These are phyloP conservation scores for Botryotinia globosa DNA, from an alignment of 2,329 filamentous ascomycete species.

Conservation along the genomic window DNA sequence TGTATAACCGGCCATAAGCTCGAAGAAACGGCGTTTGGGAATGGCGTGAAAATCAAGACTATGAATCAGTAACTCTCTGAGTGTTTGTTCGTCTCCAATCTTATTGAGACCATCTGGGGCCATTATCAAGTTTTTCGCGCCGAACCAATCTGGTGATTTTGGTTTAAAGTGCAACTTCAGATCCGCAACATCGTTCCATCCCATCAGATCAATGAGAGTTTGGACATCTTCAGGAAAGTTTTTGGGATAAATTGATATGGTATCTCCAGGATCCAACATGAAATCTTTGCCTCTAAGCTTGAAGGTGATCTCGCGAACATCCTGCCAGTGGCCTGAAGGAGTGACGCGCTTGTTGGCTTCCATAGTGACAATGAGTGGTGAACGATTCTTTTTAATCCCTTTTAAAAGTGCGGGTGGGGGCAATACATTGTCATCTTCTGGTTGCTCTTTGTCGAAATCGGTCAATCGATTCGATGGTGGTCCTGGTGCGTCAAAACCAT, in stretches of 20 bases:
- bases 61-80: slow-evolving; percentile 74
- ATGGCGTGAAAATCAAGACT: slow-evolving; percentile 89
- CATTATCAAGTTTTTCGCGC: slow-evolving; percentile 37
- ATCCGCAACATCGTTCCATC: slow-evolving; percentile 74
- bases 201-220: slow-evolving; percentile 72
- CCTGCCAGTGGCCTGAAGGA: slow-evolving; percentile 79
- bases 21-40: slow-evolving; percentile 82
- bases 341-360: slow-evolving; percentile 71
- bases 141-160: slow-evolving; percentile 23
- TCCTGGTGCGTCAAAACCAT: not conserved
- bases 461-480: slow-evolving; percentile 1
- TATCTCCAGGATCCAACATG: slow-evolving; percentile 66
- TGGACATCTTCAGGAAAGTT: slow-evolving; percentile 83
- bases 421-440: slow-evolving; percentile 1
- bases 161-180: slow-evolving; percentile 55
- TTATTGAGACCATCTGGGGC: slow-evolving; percentile 39
- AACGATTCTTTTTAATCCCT: not conserved
- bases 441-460: not conserved
- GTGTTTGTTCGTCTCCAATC: slow-evolving; percentile 42
- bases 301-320: slow-evolving; percentile 79
- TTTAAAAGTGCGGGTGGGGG: not conserved
- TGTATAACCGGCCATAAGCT: slow-evolving; percentile 73
- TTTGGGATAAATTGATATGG: slow-evolving; percentile 78
- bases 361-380: slow-evolving; percentile 43
- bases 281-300: slow-evolving; percentile 43